A percentile compares a stretch with the other conserved stretches of the same genome.
Evolutionary conservation across 2,329 filamentous ascomycete species (phyloP).

Genomic region (Xylaria sp.): DNA sequence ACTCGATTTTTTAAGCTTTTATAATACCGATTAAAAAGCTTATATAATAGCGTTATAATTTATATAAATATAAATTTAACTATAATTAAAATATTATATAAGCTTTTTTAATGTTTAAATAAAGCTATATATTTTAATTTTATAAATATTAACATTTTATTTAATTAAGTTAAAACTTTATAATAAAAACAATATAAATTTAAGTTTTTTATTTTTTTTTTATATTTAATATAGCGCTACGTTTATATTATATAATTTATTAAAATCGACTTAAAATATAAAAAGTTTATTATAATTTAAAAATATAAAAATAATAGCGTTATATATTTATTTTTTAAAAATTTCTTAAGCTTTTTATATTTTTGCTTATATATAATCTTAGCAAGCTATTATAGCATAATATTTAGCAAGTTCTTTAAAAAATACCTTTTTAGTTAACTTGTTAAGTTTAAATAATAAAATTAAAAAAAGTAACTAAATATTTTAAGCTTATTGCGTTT

Average conservation of each 20-base stretch:
- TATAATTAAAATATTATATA: slow-evolving; percentile 14
- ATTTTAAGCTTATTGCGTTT: not conserved
- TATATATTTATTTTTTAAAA: slow-evolving; percentile 11
- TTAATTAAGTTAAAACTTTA: not conserved
- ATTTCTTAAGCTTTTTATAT: slow-evolving; percentile 5
- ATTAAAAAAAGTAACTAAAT: not conserved
- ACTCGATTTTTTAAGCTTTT: not conserved
- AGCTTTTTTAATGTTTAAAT: slow-evolving; percentile 12
- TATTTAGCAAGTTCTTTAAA: not conserved
- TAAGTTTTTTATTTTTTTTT: not conserved
- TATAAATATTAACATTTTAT: slow-evolving; percentile 7
- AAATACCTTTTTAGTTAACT: not conserved
- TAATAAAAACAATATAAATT: slow-evolving; percentile 5
- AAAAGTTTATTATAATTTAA: not conserved
- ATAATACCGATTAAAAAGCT: slow-evolving; percentile 1
- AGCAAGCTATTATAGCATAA: not conserved
- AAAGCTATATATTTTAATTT: slow-evolving; percentile 3
- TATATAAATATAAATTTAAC: slow-evolving; percentile 1
- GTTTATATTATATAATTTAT: not conserved
- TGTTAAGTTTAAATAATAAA: not conserved
- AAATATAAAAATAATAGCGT: not conserved
- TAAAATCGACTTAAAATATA: slow-evolving; percentile 5
- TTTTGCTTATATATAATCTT: not conserved
- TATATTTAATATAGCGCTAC: not conserved
- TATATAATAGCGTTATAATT: slow-evolving; percentile 4